phyloP scores from a whole-genome alignment of 768 basidiomycete species.

The Phaeotremella fagi region DNA sequence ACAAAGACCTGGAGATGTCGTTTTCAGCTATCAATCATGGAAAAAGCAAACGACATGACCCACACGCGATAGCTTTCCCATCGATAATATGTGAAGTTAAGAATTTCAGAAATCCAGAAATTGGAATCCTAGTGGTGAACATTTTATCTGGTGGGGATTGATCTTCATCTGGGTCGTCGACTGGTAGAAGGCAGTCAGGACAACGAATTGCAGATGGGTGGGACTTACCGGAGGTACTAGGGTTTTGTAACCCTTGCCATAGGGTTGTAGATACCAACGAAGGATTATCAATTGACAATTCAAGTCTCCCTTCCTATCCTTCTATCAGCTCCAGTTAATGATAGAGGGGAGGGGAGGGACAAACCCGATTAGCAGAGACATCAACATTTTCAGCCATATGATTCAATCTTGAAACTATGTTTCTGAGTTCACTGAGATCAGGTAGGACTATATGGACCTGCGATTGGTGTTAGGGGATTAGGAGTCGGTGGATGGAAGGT shows the following conservation, averaged over 20 bases:
- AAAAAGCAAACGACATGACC: slow-evolving; percentile 1
- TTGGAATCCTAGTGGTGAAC: slow-evolving; percentile 35
- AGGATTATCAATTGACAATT: slow-evolving; percentile 22
- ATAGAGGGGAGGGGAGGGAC: slow-evolving; percentile 1
- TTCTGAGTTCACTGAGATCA: slow-evolving; percentile 34
- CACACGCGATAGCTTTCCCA: slow-evolving; percentile 39
- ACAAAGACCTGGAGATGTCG: slow-evolving; percentile 40
- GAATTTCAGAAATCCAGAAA: slow-evolving; percentile 43
- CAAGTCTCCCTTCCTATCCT: slow-evolving; percentile 39
- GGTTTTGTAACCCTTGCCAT: slow-evolving; percentile 39
- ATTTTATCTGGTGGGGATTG: slow-evolving; percentile 25
- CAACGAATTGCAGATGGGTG: no score
- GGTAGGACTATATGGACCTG: slow-evolving; percentile 45
- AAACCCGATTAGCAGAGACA: slow-evolving; percentile 42
- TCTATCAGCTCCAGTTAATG: background rate
- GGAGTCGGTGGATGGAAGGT: background rate
- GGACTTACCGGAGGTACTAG: slow-evolving; percentile 28
- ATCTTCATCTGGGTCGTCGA: slow-evolving; percentile 16
- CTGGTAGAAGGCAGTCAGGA: slow-evolving; percentile 9
- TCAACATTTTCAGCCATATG: slow-evolving; percentile 38
- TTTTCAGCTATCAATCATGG: background rate
- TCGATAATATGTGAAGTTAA: slow-evolving; percentile 41
- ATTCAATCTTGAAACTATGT: slow-evolving; percentile 36
- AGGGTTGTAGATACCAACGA: slow-evolving; percentile 34
- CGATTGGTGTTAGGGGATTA: background rate